Evolutionary conservation across 2,329 filamentous ascomycete genomes (phyloP).

Genomic region (Orbilia javanica): DNA sequence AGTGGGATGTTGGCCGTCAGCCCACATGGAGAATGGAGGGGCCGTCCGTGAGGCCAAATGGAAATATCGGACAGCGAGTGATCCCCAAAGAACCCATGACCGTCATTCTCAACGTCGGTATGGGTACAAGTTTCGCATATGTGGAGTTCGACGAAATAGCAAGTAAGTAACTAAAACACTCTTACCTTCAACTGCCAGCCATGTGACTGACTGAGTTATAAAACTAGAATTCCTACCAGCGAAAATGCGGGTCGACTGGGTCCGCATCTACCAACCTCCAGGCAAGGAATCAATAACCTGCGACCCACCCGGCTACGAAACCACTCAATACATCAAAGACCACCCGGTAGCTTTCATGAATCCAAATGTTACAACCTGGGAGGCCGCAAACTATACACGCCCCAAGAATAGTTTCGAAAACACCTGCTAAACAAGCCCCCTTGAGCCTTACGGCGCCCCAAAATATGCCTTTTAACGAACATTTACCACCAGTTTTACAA

Average conservation of each 20-base stretch:
- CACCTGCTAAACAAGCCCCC: conserved; percentile 39
- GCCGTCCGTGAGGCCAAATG: conserved; percentile 69
- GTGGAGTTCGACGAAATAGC: conserved; percentile 65
- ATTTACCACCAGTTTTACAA: not conserved
- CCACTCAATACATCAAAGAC: conserved; percentile 69
- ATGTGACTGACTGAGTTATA: conserved; percentile 2
- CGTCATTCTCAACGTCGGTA: conserved; percentile 70
- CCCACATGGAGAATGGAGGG: conserved; percentile 70
- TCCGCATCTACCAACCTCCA: conserved; percentile 70
- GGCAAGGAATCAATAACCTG: conserved; percentile 69
- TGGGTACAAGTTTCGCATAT: conserved; percentile 69
- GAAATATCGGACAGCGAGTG: conserved; percentile 68
- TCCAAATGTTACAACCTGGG: conserved; percentile 67
- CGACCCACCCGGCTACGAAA: conserved; percentile 70
- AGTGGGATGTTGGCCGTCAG: conserved; percentile 70
- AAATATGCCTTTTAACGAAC: not conserved
- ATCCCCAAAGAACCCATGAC: conserved; percentile 71
- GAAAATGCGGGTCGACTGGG: conserved; percentile 71
- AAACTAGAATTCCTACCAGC: conserved; percentile 65
- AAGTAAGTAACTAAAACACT: conserved; percentile 21
- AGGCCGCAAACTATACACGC: conserved; percentile 38
- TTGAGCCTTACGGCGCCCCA: not conserved
- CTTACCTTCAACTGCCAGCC: not conserved
- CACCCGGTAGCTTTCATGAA: conserved; percentile 69
- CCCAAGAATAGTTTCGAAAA: conserved; percentile 58